phyloP scores from a whole-genome alignment of 352 stramenopile genomes.

The Pythium utonaiense region DNA sequence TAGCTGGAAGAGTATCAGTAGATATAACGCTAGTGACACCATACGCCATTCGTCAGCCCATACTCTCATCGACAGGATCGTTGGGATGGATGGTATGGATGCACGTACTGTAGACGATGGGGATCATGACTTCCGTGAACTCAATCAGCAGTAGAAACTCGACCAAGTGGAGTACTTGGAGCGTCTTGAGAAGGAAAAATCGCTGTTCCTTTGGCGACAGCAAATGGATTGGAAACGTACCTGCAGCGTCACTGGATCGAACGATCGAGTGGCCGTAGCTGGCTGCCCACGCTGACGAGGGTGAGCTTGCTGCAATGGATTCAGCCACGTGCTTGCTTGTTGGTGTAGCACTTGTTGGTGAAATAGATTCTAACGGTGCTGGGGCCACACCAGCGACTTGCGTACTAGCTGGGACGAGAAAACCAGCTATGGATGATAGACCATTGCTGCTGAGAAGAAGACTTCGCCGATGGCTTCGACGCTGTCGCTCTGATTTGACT shows the following conservation, averaged over 20 bases:
- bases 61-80: too few relatives aligned
- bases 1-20: not conserved
- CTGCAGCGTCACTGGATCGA: not conserved
- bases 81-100: too few relatives aligned
- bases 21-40: not conserved
- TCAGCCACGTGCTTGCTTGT: too few relatives aligned
- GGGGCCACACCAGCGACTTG: too few relatives aligned
- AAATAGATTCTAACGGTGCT: too few relatives aligned
- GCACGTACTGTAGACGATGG: not conserved
- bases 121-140: not conserved
- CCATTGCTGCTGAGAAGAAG: not conserved
- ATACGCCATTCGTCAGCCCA: too few relatives aligned
- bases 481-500: not conserved
- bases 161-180: not conserved
- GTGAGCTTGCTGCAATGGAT: too few relatives aligned
- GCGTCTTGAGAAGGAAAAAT: not conserved
- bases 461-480: not conserved
- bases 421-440: too few relatives aligned
- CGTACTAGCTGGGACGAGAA: too few relatives aligned
- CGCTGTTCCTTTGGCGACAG: not conserved
- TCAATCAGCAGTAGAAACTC: not conserved
- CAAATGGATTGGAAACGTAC: not conserved
- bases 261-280: not conserved
- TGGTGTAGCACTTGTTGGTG: too few relatives aligned
- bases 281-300: too few relatives aligned